phyloP scores from a whole-genome alignment of 805 yeast species.

The Starmerella bacillaris region DNA sequence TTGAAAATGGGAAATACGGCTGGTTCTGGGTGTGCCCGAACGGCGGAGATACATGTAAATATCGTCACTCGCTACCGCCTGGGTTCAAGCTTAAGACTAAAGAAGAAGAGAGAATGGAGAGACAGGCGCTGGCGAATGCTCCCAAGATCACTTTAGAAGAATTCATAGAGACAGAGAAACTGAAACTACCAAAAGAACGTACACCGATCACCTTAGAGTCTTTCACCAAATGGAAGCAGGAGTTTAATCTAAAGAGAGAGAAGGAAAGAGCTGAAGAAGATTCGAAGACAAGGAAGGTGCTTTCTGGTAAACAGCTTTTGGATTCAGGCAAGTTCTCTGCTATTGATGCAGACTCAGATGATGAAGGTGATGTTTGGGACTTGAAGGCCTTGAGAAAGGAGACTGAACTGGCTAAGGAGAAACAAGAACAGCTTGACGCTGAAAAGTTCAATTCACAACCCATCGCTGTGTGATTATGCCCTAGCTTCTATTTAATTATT shows the following conservation, averaged over 20 bases:
- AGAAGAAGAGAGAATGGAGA: slow-evolving; percentile 82
- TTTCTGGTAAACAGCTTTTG: slow-evolving; percentile 25
- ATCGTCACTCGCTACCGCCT: slow-evolving; percentile 87
- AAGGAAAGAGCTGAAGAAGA: slow-evolving; percentile 28
- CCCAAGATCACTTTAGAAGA: slow-evolving; percentile 91
- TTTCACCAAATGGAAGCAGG: slow-evolving; percentile 66
- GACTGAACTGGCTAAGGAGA: slow-evolving; percentile 17
- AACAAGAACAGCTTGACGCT: slow-evolving; percentile 3
- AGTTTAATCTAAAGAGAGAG: slow-evolving; percentile 41
- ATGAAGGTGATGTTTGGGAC: slow-evolving; percentile 23
- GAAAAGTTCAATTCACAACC: slow-evolving; percentile 9
- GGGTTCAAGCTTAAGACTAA: slow-evolving; percentile 94
- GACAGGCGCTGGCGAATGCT: slow-evolving; percentile 61
- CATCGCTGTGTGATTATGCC: no score
- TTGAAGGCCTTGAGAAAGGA: slow-evolving; percentile 23
- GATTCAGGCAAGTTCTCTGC: slow-evolving; percentile 24
- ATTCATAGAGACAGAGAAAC: slow-evolving; percentile 84
- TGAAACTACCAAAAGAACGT: slow-evolving; percentile 47
- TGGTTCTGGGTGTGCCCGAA: slow-evolving; percentile 99
- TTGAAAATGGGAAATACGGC: slow-evolving; percentile 92
- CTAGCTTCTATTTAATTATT: no score
- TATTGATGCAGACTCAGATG: slow-evolving; percentile 19
- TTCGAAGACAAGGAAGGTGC: slow-evolving; percentile 24
- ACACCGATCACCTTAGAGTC: slow-evolving; percentile 78
- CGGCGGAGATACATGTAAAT: slow-evolving; percentile 82